Base-by-base conservation (phyloP, 2,329 filamentous ascomycete species). In the Colletotrichum falcatum region DNA sequence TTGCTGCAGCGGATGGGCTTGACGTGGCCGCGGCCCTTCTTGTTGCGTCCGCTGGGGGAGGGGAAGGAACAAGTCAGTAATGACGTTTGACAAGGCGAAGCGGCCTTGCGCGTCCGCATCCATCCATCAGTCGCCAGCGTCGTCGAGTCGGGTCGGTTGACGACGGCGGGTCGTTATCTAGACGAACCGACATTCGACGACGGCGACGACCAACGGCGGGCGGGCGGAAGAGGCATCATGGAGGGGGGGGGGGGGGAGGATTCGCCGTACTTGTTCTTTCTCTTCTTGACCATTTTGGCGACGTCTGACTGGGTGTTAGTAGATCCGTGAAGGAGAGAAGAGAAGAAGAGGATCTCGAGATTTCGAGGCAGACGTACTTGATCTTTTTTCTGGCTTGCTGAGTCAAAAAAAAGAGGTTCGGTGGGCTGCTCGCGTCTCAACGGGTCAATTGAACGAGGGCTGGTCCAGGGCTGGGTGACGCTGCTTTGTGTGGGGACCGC, bases 1-100 rank as follows among this genome's bases (percentile, higher is more conserved):
- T 90, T 90, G 85, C 85, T 87, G 88, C 88, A 90, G 79, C 88
- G 93, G 88, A 99, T 97, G 83, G 96, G 97, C 92, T 99, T 99
- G 88, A 97, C 94, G 91, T 98, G 95, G 89, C 96, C 96, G 86
- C 96, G 94, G 86, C 96, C 95, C 88, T 97, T 97, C 94, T 98
- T 98, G 93, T 98, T 98, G 85, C 95, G 94, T 86, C 95, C 95
- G 90, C 93, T 97, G 84, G 64, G 61, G 71, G 61, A 26, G 56
- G 1, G n/a, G n/a, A n/a, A n/a, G n/a, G n/a, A n/a, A n/a, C 26
- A 63, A 65, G 78, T 77, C 61, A 78, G 76, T 42, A 61, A 48
- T 39, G 6, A 23, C 8, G 30, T 7, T 65, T 37, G 8, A 11
- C 11, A 1, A 11, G 51, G 9, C 1, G 28, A 23, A 18, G 5